Base-by-base conservation (phyloP, 2,329 filamentous ascomycete genomes). In the Proliferodiscus dingleyae region DNA sequence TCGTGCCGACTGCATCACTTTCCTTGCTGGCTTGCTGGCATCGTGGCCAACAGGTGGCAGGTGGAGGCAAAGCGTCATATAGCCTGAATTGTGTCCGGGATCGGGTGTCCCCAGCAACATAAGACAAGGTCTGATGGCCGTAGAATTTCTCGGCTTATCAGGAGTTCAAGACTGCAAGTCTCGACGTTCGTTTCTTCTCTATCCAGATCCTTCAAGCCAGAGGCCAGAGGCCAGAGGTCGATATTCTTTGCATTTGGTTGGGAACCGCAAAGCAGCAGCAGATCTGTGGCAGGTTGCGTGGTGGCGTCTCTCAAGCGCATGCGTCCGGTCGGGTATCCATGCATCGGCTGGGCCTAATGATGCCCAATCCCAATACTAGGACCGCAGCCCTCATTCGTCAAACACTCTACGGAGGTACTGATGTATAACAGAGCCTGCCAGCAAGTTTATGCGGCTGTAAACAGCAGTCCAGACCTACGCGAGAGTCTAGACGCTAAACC, bases 321-420 rank as follows among this genome's bases (percentile, higher is more conserved):
- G 50, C 45, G 42, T 22, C 53, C 58, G 47, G 64, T 72, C 68
- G 69, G 70, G 70, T 68, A 71, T 62, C 66, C 65, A 72, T 69
- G 69, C 70, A 62, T 66, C 24, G 24, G 6, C 53, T 54, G 56
- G 52, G 66, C 67, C 68, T 62, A 54, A 61, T 51, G 24, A 43
- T 56, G 53, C 52, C 54, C 50, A 51, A 55, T 41, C 40, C 26
- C 42, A n/a, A n/a, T n/a, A n/a, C 40, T 28, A 37, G 21, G 22
- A 7, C 29, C 15, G 16, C 18, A 15, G 16, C 41, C 19, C 36
- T 55, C 36, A 58, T 54, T 53, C 47, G 52, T 41, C 53, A 41
- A 26, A 49, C 40, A 21, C n/a, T n/a, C n/a, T n/a, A n/a, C n/a
- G n/a, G n/a, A n/a, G n/a, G n/a, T n/a, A n/a, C n/a, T n/a, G n/a